Evolutionary conservation across 768 basidiomycete genomes (phyloP), one percentile per base, ranked within the genome.

Genomic region (Leucocoprinus leucothites): DNA sequence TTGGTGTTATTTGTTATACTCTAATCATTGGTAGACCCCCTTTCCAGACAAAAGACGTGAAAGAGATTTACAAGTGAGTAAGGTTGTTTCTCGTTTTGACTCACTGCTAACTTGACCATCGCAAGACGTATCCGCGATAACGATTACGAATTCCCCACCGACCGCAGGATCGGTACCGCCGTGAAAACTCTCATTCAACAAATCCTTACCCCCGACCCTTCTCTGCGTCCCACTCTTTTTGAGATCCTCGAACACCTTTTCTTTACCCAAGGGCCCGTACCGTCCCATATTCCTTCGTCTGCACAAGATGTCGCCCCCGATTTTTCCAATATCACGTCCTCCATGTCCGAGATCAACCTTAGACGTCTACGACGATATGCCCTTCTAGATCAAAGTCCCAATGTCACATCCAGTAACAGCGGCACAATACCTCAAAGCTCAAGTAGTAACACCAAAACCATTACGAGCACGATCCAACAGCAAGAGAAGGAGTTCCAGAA

Each of bases 21-120:
- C 84, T 98, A 49, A 76, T 96, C 28, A 79, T 98, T 28, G 97
- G 97, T 11, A 85, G 89, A n/a, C 96, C 96, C 1, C 96, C 96
- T 0, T 99, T 99, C 77, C 97, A 99, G 69, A 98, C 94, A 14
- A 94, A 97, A 67, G 94, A 98, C 50, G 94, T 98, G 64, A 97
- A 98, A 71, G 86, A 85, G 9, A 98, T 98, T 57, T 97, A 98
- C 73, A 87, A 93, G 89, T 89, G 65, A 69, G 84, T 57, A 14
- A 24, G 44, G 14, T 28, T 43, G n/a, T 54, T 46, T 3, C 1
- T 35, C 13, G 35, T 1, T 47, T 24, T 34, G 1, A 31, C 46
- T 52, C 13, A 1, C 45, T 52, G 19, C 54, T 59, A 28, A 63
- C 49, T 14, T 50, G 42, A 11, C 24, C 6, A 36, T 28, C 56